Base-by-base conservation (phyloP, 768 basidiomycete species). In the Suillus alpinus region DNA sequence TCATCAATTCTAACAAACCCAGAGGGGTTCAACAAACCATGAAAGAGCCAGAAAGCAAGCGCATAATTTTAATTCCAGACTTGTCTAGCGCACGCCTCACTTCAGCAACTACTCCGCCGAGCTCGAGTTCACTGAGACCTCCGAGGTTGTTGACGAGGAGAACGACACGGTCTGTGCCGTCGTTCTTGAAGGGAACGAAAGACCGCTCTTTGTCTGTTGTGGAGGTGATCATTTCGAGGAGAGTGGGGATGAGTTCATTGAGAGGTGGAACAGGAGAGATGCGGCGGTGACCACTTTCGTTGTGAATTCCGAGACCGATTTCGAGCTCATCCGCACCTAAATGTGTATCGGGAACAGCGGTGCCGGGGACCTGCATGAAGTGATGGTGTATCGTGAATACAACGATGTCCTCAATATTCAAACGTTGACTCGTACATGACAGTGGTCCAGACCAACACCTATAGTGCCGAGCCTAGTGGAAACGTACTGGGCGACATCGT, bases 231-330 rank as follows among this genome's bases (percentile, higher is more conserved):
- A 91, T 78, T 46, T 86, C 84, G 26, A 95, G 75, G 49, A 95
- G 79, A 64, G 84, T 78, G n/a, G 81, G 79, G 49, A 95, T 78
- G 59, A 95, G 84, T 63, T 88, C 78, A 16, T 82, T 79, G 51
- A 92, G 81, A 10, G 87, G 80, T 0, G 94, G 93, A 3, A 88
- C 78, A 4, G 89, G 91, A 0, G 87, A 86, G 39, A 89, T 65
- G 32, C 86, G 86, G 44, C 78, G 76, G 63, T 86, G 81, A 8
- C 91, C 94, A 51, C 86, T 84, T 75, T 96, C 94, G 67, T 96
- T 96, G 76, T 96, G 94, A 59, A 96, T 91, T 13, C 94, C 91
- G 79, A 92, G 85, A 18, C 94, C 94, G 61, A 96, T 88, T 75
- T 96, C 94, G 57, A 94, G 84, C 71, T 94, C 91, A 23, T 81